A percentile compares a stretch with the other conserved stretches of the same genome.
These are phyloP conservation scores for Fallopia convolvulus DNA, from an alignment of 148 eudicot species.

Conservation along the genomic window DNA sequence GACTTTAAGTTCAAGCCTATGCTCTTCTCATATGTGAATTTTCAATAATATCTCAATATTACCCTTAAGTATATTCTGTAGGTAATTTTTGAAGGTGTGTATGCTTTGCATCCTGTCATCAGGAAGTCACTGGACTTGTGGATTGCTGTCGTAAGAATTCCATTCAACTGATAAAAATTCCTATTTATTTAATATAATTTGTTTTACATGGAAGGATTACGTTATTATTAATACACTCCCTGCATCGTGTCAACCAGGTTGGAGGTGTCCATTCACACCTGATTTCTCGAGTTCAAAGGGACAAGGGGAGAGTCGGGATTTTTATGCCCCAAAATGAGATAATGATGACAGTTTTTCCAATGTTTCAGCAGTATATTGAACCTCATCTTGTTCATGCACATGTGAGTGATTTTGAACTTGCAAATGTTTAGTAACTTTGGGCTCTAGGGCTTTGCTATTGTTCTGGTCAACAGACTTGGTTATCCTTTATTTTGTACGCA, in stretches of 20 bases:
- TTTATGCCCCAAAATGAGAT: constrained; percentile 91
- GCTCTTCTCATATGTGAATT: background rate
- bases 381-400: constrained; percentile 99
- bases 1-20: background rate
- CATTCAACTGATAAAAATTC: constrained; percentile 1
- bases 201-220: background rate
- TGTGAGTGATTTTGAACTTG: constrained; percentile 44
- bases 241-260: constrained; percentile 46
- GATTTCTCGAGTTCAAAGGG: constrained; percentile 95
- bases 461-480: background rate
- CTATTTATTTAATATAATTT: background rate
- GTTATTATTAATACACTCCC: constrained; percentile 1
- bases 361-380: constrained; percentile 98
- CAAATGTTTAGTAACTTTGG: background rate
- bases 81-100: constrained; percentile 98
- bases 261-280: constrained; percentile 99
- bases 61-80: constrained; percentile 18
- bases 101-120: constrained; percentile 93
- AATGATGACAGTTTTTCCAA: constrained; percentile 93
- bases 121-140: constrained; percentile 85
- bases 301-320: constrained; percentile 81
- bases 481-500: background rate
- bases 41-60: background rate
- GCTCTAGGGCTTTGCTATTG: background rate
- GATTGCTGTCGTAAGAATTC: constrained; percentile 93